phyloP scores from a whole-genome alignment of 78 protist species.

The Emiliania huxleyi region DNA sequence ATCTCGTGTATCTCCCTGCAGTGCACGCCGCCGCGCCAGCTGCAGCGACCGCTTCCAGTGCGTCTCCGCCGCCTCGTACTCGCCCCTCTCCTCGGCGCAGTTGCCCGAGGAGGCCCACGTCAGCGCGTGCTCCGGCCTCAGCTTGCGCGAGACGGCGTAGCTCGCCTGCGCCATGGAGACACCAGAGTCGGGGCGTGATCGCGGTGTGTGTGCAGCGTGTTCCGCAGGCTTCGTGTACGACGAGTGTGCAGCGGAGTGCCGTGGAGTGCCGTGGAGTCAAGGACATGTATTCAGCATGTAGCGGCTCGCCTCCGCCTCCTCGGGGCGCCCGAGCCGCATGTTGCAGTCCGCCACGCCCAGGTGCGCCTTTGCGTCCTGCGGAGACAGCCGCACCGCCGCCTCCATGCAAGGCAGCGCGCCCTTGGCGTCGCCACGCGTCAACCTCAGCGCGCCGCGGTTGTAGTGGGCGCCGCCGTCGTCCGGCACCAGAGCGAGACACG shows the following conservation, averaged over 20 bases:
- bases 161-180: too few species aligned
- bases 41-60: background rate
- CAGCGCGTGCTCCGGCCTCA: constrained; percentile 1
- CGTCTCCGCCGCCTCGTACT: background rate
- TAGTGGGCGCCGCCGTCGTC: background rate
- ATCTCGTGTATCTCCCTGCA: too few species aligned
- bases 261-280: too few species aligned
- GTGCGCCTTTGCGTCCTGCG: background rate
- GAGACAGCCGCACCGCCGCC: background rate
- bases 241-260: too few species aligned
- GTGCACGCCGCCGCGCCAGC: background rate
- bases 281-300: too few species aligned
- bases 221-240: too few species aligned
- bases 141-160: background rate
- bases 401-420: background rate
- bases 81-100: background rate
- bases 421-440: background rate
- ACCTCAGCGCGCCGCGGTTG: background rate
- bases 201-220: too few species aligned
- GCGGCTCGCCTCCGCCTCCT: background rate
- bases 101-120: background rate
- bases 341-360: background rate
- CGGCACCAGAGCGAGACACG: background rate
- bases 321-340: background rate
- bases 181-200: too few species aligned